phyloP scores from a whole-genome alignment of 768 basidiomycete genomes.

The Suillus spraguei region DNA sequence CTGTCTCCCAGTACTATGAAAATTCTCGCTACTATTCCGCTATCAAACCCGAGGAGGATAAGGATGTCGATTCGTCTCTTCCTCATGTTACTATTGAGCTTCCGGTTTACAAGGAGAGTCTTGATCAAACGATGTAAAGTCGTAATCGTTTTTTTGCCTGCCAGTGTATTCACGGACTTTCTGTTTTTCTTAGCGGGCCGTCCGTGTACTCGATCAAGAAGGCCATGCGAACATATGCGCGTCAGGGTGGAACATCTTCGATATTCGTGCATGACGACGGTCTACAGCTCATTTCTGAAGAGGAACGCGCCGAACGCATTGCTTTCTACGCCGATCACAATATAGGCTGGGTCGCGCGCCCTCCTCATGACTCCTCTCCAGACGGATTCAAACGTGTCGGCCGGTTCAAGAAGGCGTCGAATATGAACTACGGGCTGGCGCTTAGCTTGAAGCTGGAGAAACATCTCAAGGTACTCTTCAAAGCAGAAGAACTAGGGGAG shows the following conservation, averaged over 20 bases:
- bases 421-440: constrained; percentile 76
- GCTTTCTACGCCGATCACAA: constrained; percentile 72
- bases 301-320: constrained; percentile 63
- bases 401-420: constrained; percentile 87
- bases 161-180: background rate
- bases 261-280: constrained; percentile 80
- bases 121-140: constrained; percentile 80
- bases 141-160: background rate
- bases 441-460: constrained; percentile 55
- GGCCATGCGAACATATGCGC: constrained; percentile 85
- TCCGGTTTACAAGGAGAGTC: constrained; percentile 87
- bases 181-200: constrained; percentile 47
- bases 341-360: constrained; percentile 83
- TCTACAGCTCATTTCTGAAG: constrained; percentile 61
- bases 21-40: constrained; percentile 87
- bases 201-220: constrained; percentile 75
- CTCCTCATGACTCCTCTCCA: constrained; percentile 52
- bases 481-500: constrained; percentile 45
- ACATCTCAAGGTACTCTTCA: constrained; percentile 40
- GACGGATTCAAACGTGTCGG: constrained; percentile 66
- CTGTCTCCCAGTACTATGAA: constrained; percentile 83
- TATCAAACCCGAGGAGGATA: constrained; percentile 58
- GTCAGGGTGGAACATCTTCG: constrained; percentile 77
- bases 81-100: constrained; percentile 82
- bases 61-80: constrained; percentile 61